These are phyloP conservation scores for Agrocybe praecox DNA, from an alignment of 768 basidiomycete genomes.

Conservation along the genomic window DNA sequence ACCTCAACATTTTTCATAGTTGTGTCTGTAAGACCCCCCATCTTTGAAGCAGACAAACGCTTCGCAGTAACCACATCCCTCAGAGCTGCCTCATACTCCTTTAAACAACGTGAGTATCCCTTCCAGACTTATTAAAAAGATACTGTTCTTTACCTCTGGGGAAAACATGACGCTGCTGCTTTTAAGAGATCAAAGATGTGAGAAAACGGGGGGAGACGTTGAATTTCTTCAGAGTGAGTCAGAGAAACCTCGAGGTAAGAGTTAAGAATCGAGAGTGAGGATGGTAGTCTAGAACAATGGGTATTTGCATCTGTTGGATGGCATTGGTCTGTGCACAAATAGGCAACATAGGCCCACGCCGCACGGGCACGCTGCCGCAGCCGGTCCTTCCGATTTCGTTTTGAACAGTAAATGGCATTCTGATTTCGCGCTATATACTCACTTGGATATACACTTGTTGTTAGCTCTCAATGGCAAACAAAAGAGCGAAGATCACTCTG, in stretches of 20 bases:
- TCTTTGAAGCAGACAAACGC: slow-evolving; percentile 85
- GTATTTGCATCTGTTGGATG: slow-evolving; percentile 45
- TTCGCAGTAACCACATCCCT: slow-evolving; percentile 84
- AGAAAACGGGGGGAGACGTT: not conserved
- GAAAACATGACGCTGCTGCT: slow-evolving; percentile 34
- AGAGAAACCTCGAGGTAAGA: not conserved
- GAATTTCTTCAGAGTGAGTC: not conserved
- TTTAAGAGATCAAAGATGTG: not conserved
- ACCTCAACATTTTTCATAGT: slow-evolving; percentile 82
- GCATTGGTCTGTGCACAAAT: slow-evolving; percentile 22
- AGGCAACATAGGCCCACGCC: not conserved
- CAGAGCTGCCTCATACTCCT: slow-evolving; percentile 83
- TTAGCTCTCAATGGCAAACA: slow-evolving; percentile 49
- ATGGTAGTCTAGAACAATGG: slow-evolving; percentile 12
- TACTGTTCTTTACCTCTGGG: slow-evolving; percentile 36
- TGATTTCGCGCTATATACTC: too few species aligned
- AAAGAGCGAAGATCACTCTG: slow-evolving; percentile 77
- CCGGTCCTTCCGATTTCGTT: too few species aligned
- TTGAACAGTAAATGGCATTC: too few species aligned
- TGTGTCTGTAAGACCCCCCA: slow-evolving; percentile 74
- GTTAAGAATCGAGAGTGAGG: not conserved
- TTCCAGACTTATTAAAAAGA: not conserved
- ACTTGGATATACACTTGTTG: not conserved
- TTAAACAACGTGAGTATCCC: slow-evolving; percentile 14
- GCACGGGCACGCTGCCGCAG: too few species aligned